Conservation (phyloP, 768 basidiomycete species). For the Suillus americanus region DNA sequence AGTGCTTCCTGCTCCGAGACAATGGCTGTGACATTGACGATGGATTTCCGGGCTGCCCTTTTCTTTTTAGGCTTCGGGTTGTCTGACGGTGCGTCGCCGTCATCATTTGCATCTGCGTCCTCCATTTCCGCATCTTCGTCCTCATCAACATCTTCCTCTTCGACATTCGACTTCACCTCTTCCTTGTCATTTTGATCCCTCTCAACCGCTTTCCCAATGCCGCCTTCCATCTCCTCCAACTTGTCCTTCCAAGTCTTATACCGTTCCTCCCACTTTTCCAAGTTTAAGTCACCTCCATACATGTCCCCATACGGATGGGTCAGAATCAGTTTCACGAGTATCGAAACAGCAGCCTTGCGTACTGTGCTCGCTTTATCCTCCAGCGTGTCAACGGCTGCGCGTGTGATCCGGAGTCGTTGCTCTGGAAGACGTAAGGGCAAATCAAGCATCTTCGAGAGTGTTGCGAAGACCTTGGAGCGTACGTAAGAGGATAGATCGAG, state of each 20-base stretch:
- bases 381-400: constrained; percentile 74
- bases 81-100: constrained; percentile 40
- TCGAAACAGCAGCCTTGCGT: constrained; percentile 77
- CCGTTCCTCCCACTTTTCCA: constrained; percentile 70
- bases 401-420: constrained; percentile 74
- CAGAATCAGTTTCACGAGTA: constrained; percentile 70
- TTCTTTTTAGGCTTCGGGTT: constrained; percentile 41
- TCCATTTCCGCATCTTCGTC: constrained; percentile 20
- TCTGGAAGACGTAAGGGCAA: constrained; percentile 81
- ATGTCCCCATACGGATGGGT: constrained; percentile 89
- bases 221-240: constrained; percentile 68
- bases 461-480: constrained; percentile 81
- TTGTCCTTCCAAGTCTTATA: constrained; percentile 64
- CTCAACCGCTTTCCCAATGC: constrained; percentile 61
- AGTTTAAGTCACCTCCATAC: constrained; percentile 79
- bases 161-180: constrained; percentile 35
- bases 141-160: constrained; percentile 33
- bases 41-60: constrained; percentile 63
- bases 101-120: constrained; percentile 33
- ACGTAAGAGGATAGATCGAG: constrained; percentile 91
- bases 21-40: constrained; percentile 68
- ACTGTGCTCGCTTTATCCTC: constrained; percentile 90
- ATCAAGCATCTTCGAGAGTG: constrained; percentile 75
- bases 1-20: constrained; percentile 71
- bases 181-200: constrained; percentile 36